Conservation (phyloP, 164 flowering plant genomes). For the Piper longum region DNA sequence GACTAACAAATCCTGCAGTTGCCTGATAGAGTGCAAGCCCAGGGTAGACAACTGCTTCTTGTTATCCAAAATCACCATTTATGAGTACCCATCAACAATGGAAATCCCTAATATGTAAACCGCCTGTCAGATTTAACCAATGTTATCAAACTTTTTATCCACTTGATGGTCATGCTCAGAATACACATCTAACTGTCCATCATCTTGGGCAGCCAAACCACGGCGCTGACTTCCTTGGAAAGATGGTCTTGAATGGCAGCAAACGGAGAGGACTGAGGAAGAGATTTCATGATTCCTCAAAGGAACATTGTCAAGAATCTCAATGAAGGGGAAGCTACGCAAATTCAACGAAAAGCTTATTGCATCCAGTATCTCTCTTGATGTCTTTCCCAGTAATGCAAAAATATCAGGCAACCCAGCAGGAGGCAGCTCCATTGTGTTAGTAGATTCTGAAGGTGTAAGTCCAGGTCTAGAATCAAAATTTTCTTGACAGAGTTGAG, state of each 20-base stretch:
- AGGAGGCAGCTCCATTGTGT: constrained; percentile 67
- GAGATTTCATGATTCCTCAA: constrained; percentile 69
- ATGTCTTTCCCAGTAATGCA: constrained; percentile 58
- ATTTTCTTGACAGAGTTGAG: constrained; percentile 69
- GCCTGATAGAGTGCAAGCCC: constrained; percentile 92
- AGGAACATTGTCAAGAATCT: constrained; percentile 88
- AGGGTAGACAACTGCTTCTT: constrained; percentile 81
- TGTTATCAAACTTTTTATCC: constrained; percentile 68
- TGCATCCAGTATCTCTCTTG: constrained; percentile 79
- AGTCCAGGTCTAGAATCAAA: constrained; percentile 88
- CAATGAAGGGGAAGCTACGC: constrained; percentile 77
- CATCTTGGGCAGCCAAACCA: constrained; percentile 58
- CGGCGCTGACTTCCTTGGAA: constrained; percentile 71
- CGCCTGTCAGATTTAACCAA: constrained; percentile 76
- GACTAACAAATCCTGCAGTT: constrained; percentile 82
- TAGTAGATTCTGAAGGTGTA: constrained; percentile 38
- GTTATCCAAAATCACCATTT: constrained; percentile 88
- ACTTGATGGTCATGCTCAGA: constrained; percentile 70
- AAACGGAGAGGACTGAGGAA: constrained; percentile 79
- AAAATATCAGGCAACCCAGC: constrained; percentile 32
- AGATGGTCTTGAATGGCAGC: constrained; percentile 77
- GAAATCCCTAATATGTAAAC: constrained; percentile 65
- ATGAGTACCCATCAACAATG: constrained; percentile 78
- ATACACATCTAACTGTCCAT: constrained; percentile 60
- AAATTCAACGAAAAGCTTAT: constrained; percentile 71